These are phyloP conservation scores for Russula emetica DNA, from an alignment of 768 basidiomycete genomes.

Conservation along the genomic window DNA sequence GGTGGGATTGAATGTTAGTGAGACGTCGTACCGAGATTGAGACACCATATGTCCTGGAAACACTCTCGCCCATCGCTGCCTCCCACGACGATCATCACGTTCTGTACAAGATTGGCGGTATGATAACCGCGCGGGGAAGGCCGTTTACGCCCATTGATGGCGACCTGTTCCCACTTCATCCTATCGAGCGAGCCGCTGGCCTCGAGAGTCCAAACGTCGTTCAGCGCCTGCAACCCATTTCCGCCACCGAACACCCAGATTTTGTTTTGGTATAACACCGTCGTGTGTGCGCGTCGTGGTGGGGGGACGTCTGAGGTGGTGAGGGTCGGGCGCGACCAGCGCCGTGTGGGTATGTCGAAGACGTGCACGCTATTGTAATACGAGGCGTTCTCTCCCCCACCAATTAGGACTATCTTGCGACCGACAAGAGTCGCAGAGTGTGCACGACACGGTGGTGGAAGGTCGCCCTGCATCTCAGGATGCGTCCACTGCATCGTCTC, in stretches of 20 bases:
- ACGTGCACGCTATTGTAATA: constrained; percentile 84
- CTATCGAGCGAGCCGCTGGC: constrained; percentile 42
- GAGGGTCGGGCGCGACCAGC: constrained; percentile 53
- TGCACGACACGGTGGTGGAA: constrained; percentile 79
- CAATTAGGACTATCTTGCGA: constrained; percentile 75
- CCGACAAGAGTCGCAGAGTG: constrained; percentile 85
- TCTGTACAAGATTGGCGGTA: constrained; percentile 80
- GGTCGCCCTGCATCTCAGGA: constrained; percentile 69
- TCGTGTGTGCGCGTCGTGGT: constrained; percentile 83
- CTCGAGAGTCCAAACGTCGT: constrained; percentile 87
- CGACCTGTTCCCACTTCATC: constrained; percentile 57
- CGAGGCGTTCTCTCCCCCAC: constrained; percentile 76
- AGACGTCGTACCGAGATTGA: constrained; percentile 68
- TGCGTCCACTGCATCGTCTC: constrained; percentile 90
- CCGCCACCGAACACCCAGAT: constrained; percentile 94
- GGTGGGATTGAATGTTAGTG: not conserved
- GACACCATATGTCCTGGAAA: constrained; percentile 82
- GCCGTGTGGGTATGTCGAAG: constrained; percentile 70
- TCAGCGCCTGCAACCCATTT: constrained; percentile 83
- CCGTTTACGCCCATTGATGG: constrained; percentile 48
- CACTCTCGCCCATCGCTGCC: constrained; percentile 88
- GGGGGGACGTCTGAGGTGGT: constrained; percentile 31
- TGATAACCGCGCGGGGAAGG: constrained; percentile 81
- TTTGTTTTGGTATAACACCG: constrained; percentile 64
- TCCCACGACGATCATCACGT: constrained; percentile 83